These are phyloP conservation scores for Amphirosellinia nigrospora DNA, from an alignment of 495 filamentous ascomycete species.

Conservation along the genomic window DNA sequence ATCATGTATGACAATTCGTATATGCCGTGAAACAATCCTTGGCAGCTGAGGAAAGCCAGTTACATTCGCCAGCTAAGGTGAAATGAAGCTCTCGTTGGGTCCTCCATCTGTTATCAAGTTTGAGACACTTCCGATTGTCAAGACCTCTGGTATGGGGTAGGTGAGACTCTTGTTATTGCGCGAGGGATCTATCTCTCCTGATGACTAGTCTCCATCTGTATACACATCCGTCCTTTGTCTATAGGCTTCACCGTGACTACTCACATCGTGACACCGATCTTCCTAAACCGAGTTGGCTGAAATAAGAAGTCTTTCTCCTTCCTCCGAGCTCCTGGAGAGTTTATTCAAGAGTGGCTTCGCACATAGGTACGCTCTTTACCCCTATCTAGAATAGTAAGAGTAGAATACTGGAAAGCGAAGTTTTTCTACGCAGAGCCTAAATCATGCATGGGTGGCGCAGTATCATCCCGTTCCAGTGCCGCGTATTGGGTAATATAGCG, in stretches of 20 bases:
- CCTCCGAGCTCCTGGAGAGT: slow-evolving; percentile 7
- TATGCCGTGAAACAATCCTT: slow-evolving; percentile 10
- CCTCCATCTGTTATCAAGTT: neutral
- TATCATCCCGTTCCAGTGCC: slow-evolving; percentile 2
- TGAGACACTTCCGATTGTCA: slow-evolving; percentile 9
- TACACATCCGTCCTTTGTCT: too few species aligned
- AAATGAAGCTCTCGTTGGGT: neutral
- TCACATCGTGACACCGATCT: too few species aligned
- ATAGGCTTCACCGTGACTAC: too few species aligned
- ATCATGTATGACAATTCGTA: slow-evolving; percentile 13
- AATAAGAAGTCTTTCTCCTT: slow-evolving; percentile 8
- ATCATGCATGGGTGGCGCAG: slow-evolving; percentile 10
- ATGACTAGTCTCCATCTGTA: too few species aligned
- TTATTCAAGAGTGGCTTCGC: slow-evolving; percentile 12
- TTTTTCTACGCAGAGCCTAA: slow-evolving; percentile 7
- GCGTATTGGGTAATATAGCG: slow-evolving; percentile 14
- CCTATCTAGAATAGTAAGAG: neutral
- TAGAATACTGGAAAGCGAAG: slow-evolving; percentile 13
- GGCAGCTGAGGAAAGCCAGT: slow-evolving; percentile 2
- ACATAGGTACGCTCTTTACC: slow-evolving; percentile 15
- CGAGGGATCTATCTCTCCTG: too few species aligned
- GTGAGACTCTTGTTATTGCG: too few species aligned
- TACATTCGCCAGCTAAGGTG: slow-evolving; percentile 4
- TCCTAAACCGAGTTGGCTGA: slow-evolving; percentile 13
- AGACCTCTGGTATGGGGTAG: too few species aligned